These are phyloP conservation scores for Aspergillus niger DNA, from an alignment of 2,329 filamentous ascomycete species.

Conservation along the genomic window DNA sequence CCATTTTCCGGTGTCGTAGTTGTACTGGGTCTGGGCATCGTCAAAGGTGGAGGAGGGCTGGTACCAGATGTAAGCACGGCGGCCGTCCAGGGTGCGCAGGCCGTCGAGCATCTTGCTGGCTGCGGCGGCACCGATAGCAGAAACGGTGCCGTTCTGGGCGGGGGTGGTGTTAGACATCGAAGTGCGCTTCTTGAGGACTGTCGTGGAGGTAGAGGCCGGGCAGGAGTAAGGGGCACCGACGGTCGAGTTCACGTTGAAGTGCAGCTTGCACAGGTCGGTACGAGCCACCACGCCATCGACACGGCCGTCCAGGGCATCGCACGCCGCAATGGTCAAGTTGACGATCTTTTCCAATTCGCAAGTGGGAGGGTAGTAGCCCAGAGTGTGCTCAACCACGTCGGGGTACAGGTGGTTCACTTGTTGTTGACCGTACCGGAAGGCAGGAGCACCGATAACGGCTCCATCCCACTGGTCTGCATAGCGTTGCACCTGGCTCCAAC, in stretches of 20 bases:
- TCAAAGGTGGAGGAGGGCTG: constrained; percentile 32
- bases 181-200: constrained; percentile 25
- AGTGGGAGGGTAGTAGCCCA: constrained; percentile 46
- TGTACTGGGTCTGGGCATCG: constrained; percentile 30
- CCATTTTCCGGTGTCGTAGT: constrained; percentile 32
- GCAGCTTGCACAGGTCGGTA: constrained; percentile 50
- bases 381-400: constrained; percentile 41
- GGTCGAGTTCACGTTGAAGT: constrained; percentile 50
- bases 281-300: constrained; percentile 57
- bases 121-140: constrained; percentile 33
- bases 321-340: constrained; percentile 58
- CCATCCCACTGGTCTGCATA: constrained; percentile 52
- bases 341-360: constrained; percentile 42
- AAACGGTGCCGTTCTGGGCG: constrained; percentile 35
- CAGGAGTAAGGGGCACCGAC: constrained; percentile 52
- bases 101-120: constrained; percentile 43
- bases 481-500: constrained; percentile 55
- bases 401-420: constrained; percentile 48
- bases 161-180: constrained; percentile 30
- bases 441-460: constrained; percentile 49
- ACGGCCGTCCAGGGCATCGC: constrained; percentile 58
- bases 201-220: constrained; percentile 32
- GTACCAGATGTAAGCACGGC: constrained; percentile 45
- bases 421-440: constrained; percentile 48
- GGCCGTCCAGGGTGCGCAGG: constrained; percentile 43